Conservation (phyloP, 1,284 basidiomycete genomes). For the Fomitopsis pinicola region DNA sequence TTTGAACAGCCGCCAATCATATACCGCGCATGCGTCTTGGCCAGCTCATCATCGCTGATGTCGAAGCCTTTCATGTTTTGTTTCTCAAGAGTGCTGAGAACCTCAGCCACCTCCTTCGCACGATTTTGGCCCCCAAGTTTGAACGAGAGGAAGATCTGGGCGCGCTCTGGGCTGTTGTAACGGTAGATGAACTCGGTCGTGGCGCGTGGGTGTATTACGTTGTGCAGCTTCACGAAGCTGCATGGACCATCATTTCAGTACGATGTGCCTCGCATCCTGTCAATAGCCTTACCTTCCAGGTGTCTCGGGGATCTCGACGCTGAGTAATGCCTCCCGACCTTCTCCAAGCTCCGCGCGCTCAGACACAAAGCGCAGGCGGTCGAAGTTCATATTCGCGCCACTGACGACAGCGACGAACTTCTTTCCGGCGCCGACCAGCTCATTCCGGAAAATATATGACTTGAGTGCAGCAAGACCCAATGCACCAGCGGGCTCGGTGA, state of each 20-base stretch:
- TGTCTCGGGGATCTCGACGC: conserved; percentile 89
- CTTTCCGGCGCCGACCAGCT: conserved; percentile 79
- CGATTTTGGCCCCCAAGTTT: conserved; percentile 68
- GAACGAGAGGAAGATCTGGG: conserved; percentile 92
- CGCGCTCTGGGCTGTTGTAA: conserved; percentile 64
- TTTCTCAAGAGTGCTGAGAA: conserved; percentile 59
- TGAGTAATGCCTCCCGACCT: conserved; percentile 88
- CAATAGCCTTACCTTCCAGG: conserved; percentile 72
- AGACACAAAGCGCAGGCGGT: conserved; percentile 91
- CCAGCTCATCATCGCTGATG: conserved; percentile 93
- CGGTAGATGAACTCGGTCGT: conserved; percentile 99
- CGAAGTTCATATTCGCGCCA: conserved; percentile 99
- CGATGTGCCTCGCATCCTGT: background rate
- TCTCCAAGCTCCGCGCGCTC: conserved; percentile 98
- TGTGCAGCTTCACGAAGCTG: conserved; percentile 88
- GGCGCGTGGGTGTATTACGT: conserved; percentile 83
- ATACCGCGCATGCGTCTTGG: conserved; percentile 92
- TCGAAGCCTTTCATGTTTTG: conserved; percentile 83
- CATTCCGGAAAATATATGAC: conserved; percentile 79
- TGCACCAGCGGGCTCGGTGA: conserved; percentile 97
- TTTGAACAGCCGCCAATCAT: conserved; percentile 84
- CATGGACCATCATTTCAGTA: conserved; percentile 6
- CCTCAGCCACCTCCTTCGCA: conserved; percentile 60
- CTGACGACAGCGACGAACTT: conserved; percentile 90
- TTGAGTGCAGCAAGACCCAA: conserved; percentile 92